These are phyloP conservation scores for Pilobolus umbonatus DNA, from an alignment of 192 early-diverging fungal species.

Conservation along the genomic window DNA sequence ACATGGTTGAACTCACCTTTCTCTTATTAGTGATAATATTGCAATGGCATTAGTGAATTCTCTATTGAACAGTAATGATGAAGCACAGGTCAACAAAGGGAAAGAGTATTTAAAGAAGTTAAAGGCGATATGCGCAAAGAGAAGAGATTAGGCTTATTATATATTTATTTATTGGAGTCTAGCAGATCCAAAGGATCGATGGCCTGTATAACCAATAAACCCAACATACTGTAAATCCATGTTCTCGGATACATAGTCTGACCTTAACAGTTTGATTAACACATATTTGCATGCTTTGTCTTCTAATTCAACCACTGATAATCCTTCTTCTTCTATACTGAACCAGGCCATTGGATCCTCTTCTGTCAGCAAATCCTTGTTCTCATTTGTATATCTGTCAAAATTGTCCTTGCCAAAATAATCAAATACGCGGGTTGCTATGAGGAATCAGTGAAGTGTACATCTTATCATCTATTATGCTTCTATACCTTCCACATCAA, in stretches of 20 bases:
- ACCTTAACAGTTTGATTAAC: constrained; percentile 44
- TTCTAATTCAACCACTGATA: constrained; percentile 12
- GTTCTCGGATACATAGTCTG: constrained; percentile 40
- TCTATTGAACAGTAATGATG: constrained; percentile 5
- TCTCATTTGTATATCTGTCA: constrained; percentile 13
- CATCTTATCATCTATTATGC: background rate
- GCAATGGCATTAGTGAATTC: constrained; percentile 6
- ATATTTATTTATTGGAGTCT: background rate
- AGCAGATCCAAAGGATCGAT: constrained; percentile 22
- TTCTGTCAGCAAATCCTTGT: constrained; percentile 1
- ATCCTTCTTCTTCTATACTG: background rate
- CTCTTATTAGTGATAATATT: constrained; percentile 7
- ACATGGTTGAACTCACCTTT: background rate
- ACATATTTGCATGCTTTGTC: constrained; percentile 44
- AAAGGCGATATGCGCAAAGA: background rate
- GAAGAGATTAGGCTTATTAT: background rate
- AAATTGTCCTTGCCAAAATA: constrained; percentile 31
- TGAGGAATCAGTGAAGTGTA: background rate
- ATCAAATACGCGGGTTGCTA: constrained; percentile 34
- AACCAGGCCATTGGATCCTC: constrained; percentile 33
- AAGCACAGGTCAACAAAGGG: background rate
- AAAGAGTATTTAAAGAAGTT: background rate
- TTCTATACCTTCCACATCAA: constrained; percentile 36
- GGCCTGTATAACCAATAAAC: constrained; percentile 38
- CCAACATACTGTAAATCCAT: constrained; percentile 56